These are phyloP conservation scores for Rhytidiadelphus loreus DNA, from an alignment of 225 moss, liverwort and hornwort genomes.

Conservation along the genomic window DNA sequence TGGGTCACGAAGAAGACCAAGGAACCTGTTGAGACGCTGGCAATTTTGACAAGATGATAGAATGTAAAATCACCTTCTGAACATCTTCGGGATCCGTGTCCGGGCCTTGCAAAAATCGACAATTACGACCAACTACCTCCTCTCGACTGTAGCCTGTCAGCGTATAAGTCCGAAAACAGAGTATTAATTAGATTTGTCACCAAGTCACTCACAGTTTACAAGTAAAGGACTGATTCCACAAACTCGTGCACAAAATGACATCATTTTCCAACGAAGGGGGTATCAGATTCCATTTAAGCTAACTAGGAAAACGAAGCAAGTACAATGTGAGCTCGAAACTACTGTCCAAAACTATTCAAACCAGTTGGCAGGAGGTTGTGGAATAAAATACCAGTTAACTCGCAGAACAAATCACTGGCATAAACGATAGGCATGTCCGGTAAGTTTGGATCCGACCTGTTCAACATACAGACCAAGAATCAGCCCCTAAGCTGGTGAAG, in stretches of 20 bases:
- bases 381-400: conserved; percentile 48
- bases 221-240: background rate
- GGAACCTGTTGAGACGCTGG: background rate
- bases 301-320: background rate
- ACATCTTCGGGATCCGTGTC: conserved; percentile 48
- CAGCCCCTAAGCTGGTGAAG: background rate
- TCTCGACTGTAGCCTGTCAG: conserved; percentile 65
- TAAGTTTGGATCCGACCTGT: conserved; percentile 67
- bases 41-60: background rate
- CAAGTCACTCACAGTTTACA: background rate
- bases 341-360: background rate
- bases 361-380: background rate
- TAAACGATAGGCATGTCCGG: conserved; percentile 76
- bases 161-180: background rate
- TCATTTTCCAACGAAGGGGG: background rate
- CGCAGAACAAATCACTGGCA: conserved; percentile 76
- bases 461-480: background rate
- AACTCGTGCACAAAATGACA: background rate
- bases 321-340: background rate
- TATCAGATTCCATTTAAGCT: background rate
- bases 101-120: conserved; percentile 82
- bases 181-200: background rate
- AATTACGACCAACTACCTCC: conserved; percentile 81
- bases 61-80: conserved; percentile 25
- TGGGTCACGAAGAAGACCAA: background rate